Evolutionary conservation across 2,329 filamentous ascomycete species (phyloP).

Genomic region (Shiraia bambusicola): DNA sequence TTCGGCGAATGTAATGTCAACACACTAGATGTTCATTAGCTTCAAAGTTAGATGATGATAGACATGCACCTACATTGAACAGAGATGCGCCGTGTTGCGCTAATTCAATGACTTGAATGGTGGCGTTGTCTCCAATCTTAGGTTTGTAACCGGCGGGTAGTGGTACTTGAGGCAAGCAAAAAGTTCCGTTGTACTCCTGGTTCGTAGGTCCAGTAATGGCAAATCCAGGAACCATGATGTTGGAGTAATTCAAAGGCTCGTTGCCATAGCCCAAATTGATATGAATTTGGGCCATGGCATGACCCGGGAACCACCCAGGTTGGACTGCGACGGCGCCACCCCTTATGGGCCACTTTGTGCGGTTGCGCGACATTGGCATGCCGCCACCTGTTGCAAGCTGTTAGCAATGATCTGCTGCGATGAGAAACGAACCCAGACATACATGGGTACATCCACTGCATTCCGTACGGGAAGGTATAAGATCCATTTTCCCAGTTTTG

Average conservation of each 20-base stretch:
- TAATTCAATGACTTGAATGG: conserved; percentile 82
- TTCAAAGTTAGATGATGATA: background rate
- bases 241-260: conserved; percentile 83
- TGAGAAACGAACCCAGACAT: conserved; percentile 45
- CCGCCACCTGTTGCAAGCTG: conserved; percentile 69
- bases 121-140: conserved; percentile 81
- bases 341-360: conserved; percentile 85
- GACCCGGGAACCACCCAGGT: conserved; percentile 94
- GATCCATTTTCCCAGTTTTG: conserved; percentile 49
- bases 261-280: conserved; percentile 87
- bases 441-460: conserved; percentile 97
- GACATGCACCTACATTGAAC: conserved; percentile 65
- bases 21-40: conserved; percentile 63
- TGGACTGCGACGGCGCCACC: conserved; percentile 90
- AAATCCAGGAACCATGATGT: conserved; percentile 77
- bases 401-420: conserved; percentile 9
- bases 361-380: conserved; percentile 72
- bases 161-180: conserved; percentile 88
- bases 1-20: conserved; percentile 89
- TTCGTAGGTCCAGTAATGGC: conserved; percentile 80
- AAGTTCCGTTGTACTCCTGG: conserved; percentile 79
- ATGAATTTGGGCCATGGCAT: conserved; percentile 79
- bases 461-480: conserved; percentile 72
- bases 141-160: conserved; percentile 71
- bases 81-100: conserved; percentile 81